Base-by-base conservation (phyloP, 768 basidiomycete species). In the Phlebiopsis gigantea region DNA sequence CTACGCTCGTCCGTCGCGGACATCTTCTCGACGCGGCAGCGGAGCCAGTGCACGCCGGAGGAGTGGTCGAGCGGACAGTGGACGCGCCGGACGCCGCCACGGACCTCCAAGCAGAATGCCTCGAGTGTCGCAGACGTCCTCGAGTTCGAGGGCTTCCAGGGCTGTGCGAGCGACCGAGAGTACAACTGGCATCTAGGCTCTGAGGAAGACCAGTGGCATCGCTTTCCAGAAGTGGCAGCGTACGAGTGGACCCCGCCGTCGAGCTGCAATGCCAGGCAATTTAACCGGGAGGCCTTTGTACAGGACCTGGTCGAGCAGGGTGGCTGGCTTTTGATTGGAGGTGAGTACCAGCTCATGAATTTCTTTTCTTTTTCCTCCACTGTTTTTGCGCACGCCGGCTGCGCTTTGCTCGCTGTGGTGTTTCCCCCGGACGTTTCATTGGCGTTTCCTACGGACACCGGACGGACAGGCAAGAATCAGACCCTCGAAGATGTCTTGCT, bases 311-410 rank as follows among this genome's bases (percentile, higher is more conserved):
- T 85, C 14, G 79, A 85, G 63, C 72, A 80, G n/a, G 86, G 85
- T 12, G 86, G 86, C 1, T 88, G 86, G 86, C 71, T 87, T 15
- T 62, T 88, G 6, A 66, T 87, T 6, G 86, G 86, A 26, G 83
- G 83, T 83, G 64, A 56, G 77, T 69, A 63, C 55, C 14, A 44
- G 25, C n/a, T 26, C 29, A 25, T 45, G 22, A 21, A 31, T 15
- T 34, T 15, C 26, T 24, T 45, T 30, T 26, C 5, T 14, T 26
- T 17, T 22, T 17, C 47, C 8, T 39, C 8, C 34, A 17, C 17
- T 17, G 34, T 17, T 39, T 39, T 9, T 10, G 12, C 34, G 3
- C 3, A 10, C 34, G 34, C 34, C 34, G 12, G 17, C 34, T 3
- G 17, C 34, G 8, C 8, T 39, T 2, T 17, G 34, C 34, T 34